Percentiles rank a stretch among this genome's conserved stretches.
phyloP scores from a whole-genome alignment of 805 yeast species.

The Starmerella stigmatis region DNA sequence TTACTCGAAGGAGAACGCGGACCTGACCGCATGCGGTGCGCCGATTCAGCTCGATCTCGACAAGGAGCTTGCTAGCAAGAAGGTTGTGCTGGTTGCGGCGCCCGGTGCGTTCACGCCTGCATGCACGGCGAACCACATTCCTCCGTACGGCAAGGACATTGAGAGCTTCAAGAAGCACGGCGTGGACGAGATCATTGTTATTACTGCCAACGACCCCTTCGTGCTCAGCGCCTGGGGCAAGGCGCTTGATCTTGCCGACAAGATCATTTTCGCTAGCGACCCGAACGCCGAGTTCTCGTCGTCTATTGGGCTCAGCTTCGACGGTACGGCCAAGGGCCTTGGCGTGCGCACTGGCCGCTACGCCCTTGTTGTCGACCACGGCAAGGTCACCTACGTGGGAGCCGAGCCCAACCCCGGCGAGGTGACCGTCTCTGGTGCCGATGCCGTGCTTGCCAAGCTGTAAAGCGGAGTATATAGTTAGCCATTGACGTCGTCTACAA shows the following conservation, averaged over 20 bases:
- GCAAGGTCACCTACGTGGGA: conserved; percentile 43
- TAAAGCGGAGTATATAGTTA: conserved; percentile 16
- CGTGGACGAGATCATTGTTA: conserved; percentile 51
- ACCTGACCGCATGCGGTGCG: conserved; percentile 33
- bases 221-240: conserved; percentile 62
- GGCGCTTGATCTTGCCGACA: conserved; percentile 32
- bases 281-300: conserved; percentile 50
- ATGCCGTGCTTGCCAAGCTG: conserved; percentile 35
- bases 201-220: conserved; percentile 63
- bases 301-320: conserved; percentile 48
- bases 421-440: conserved; percentile 39
- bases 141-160: conserved; percentile 47
- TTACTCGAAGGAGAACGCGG: conserved; percentile 27
- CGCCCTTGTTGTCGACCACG: conserved; percentile 57
- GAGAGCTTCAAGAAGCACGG: conserved; percentile 47
- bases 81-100: conserved; percentile 59
- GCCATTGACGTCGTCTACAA: no score
- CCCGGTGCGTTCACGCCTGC: conserved; percentile 88
- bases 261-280: conserved; percentile 52
- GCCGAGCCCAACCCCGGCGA: conserved; percentile 37
- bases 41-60: conserved; percentile 32
- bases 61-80: conserved; percentile 37
- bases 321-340: conserved; percentile 44
- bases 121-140: conserved; percentile 61
- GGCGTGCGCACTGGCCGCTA: conserved; percentile 59